A percentile compares a stretch with the other conserved stretches of the same genome.
Evolutionary conservation across 208 protist genomes (phyloP).

Genomic region (Trypanosoma scelopori): DNA sequence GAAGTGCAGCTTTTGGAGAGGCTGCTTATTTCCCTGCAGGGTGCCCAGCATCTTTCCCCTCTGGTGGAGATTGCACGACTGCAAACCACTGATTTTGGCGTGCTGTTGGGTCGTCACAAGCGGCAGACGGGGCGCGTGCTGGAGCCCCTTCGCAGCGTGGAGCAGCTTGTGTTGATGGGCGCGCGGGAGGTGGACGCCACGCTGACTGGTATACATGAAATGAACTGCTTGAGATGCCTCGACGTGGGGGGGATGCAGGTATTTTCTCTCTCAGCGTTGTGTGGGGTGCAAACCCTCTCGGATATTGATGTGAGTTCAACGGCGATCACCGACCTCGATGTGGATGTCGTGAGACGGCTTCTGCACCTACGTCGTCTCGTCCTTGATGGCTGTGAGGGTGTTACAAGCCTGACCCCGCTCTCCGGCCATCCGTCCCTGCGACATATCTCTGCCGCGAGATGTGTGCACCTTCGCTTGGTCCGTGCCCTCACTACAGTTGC

Average conservation of each 20-base stretch:
- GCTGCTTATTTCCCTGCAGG: slow-evolving; percentile 11
- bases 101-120: slow-evolving; percentile 10
- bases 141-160: slow-evolving; percentile 8
- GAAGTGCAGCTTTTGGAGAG: background rate
- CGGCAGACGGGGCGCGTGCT: slow-evolving; percentile 4
- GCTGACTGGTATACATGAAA: slow-evolving; percentile 32
- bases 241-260: slow-evolving; percentile 20
- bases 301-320: slow-evolving; percentile 34
- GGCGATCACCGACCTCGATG: slow-evolving; percentile 39
- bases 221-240: slow-evolving; percentile 31
- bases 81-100: slow-evolving; percentile 13
- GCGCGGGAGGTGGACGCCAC: slow-evolving; percentile 18
- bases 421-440: slow-evolving; percentile 19
- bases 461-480: slow-evolving; percentile 1
- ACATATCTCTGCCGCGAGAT: slow-evolving; percentile 6
- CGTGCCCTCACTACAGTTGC: slow-evolving; percentile 15
- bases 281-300: slow-evolving; percentile 25
- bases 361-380: slow-evolving; percentile 32
- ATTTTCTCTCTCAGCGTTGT: slow-evolving; percentile 34
- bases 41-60: background rate
- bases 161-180: slow-evolving; percentile 28
- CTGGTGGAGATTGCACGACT: slow-evolving; percentile 8
- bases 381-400: slow-evolving; percentile 37
- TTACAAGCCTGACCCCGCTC: slow-evolving; percentile 44
- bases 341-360: slow-evolving; percentile 38